Evolutionary conservation across 1,284 basidiomycete species (phyloP).

Genomic region (Ganoderma boninense): DNA sequence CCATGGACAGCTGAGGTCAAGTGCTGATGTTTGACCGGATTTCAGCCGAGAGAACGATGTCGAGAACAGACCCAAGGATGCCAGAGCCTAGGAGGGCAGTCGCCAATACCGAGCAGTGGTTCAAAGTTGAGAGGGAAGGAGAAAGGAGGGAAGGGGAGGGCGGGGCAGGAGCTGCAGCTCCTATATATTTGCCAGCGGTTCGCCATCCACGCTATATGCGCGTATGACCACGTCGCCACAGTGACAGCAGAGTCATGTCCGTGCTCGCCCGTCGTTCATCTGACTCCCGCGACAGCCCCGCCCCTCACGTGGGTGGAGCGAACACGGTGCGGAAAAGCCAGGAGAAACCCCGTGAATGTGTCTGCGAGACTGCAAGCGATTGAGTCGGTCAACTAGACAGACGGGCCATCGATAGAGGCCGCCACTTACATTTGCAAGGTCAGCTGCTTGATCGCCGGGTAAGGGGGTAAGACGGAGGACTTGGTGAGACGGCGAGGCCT

Average conservation of each 20-base stretch:
- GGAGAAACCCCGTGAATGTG: conserved; percentile 3
- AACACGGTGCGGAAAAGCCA: conserved; percentile 12
- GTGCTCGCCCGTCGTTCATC: conserved; percentile 21
- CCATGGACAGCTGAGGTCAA: not conserved
- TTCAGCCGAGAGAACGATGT: not conserved
- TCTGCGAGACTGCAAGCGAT: conserved; percentile 1
- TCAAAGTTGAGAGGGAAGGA: not conserved
- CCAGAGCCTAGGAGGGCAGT: not conserved
- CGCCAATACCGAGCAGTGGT: not conserved
- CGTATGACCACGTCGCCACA: conserved; percentile 26
- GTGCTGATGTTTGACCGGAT: not conserved
- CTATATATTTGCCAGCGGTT: conserved; percentile 12
- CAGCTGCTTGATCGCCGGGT: conserved; percentile 2
- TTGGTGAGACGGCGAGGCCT: not conserved
- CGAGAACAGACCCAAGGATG: not conserved
- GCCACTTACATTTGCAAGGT: conserved; percentile 1
- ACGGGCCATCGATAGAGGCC: conserved; percentile 21
- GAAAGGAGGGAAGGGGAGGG: not conserved
- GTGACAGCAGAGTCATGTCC: conserved; percentile 16
- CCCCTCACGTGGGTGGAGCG: conserved; percentile 29
- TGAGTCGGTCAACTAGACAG: conserved; percentile 8
- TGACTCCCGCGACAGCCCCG: conserved; percentile 21
- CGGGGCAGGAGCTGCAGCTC: not conserved
- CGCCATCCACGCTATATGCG: not conserved
- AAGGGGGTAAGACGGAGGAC: not conserved